Base-by-base conservation (phyloP, 139 green algal species). In the Chlorella vulgaris region DNA sequence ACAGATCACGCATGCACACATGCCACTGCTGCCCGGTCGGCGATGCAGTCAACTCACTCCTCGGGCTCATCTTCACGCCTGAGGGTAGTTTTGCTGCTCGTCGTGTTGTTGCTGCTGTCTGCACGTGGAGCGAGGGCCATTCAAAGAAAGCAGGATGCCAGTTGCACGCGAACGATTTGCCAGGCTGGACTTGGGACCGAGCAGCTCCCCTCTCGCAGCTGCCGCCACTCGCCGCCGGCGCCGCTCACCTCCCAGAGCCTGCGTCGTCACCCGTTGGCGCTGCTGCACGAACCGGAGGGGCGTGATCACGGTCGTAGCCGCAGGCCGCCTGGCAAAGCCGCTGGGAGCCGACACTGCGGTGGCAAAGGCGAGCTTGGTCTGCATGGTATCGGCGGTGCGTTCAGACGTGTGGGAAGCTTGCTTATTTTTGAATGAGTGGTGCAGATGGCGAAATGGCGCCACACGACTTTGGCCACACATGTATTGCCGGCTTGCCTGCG, bases 61-160 rank as follows among this genome's bases (percentile, higher is more conserved):
- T 91, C 87, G 36, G 87, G 87, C 78, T 91, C 87, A 18, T 90
- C 83, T 39, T 91, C 87, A 5, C 85, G 70, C 36, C 31, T 83
- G 8, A 87, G 69, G n/a, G 22, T 76, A 51, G 51, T 53, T 50
- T 43, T 73, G 29, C 31, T 81, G 40, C n/a, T n/a, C n/a, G n/a
- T n/a, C n/a, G 51, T 21, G 29, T 65, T 83, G 24, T 80, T 51
- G 1, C 51, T 31, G 73, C 58, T 79, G 53, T 79, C 73, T 79
- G 73, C 73, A 29, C 55, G 22, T 65, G 8, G 15, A 10, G 47
- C 10, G 15, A 58, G 13, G 47, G n/a, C n/a, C n/a, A n/a, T n/a
- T n/a, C n/a, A n/a, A n/a, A n/a, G n/a, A n/a, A n/a, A n/a, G n/a
- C n/a, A n/a, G n/a, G n/a, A n/a, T n/a, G n/a, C n/a, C n/a, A n/a